These are phyloP conservation scores for Hymenoscyphus infarciens DNA, from an alignment of 2,329 filamentous ascomycete genomes.

Conservation along the genomic window DNA sequence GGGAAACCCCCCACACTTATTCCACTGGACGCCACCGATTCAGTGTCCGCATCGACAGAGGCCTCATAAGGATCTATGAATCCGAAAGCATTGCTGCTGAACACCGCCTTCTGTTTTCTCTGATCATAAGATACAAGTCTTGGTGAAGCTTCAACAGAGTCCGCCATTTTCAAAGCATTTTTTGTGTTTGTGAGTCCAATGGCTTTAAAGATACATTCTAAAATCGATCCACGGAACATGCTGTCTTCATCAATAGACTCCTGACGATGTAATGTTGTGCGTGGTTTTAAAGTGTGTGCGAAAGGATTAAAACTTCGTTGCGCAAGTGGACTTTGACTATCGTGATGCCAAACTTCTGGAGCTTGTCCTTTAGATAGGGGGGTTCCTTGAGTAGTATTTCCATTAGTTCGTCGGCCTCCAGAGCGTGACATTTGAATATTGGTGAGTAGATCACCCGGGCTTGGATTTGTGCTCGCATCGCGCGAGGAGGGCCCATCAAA, in stretches of 20 bases:
- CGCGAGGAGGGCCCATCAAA: slow-evolving; percentile 37
- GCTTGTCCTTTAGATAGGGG: slow-evolving; percentile 29
- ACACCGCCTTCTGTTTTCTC: slow-evolving; percentile 72
- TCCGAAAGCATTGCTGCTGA: slow-evolving; percentile 81
- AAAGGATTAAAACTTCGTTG: slow-evolving; percentile 56
- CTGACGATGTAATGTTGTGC: slow-evolving; percentile 60
- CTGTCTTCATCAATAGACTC: slow-evolving; percentile 86
- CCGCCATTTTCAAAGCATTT: slow-evolving; percentile 60
- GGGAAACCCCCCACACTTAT: slow-evolving; percentile 55
- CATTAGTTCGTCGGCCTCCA: slow-evolving; percentile 43
- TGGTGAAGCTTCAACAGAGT: slow-evolving; percentile 82
- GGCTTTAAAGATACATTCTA: slow-evolving; percentile 94
- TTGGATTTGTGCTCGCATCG: slow-evolving; percentile 44
- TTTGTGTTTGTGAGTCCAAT: slow-evolving; percentile 74
- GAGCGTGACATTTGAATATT: slow-evolving; percentile 69
- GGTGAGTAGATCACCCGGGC: slow-evolving; percentile 74
- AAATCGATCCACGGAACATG: slow-evolving; percentile 81
- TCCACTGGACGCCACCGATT: slow-evolving; percentile 74
- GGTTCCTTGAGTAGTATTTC: slow-evolving; percentile 17
- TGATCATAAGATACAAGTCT: slow-evolving; percentile 80
- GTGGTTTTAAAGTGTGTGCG: slow-evolving; percentile 44
- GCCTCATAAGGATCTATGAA: slow-evolving; percentile 83
- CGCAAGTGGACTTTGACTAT: slow-evolving; percentile 36
- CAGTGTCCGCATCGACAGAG: slow-evolving; percentile 75
- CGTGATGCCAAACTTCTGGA: slow-evolving; percentile 33